Evolutionary conservation across 129 eudicot genomes (phyloP).

Genomic region (Glebionis coronaria): DNA sequence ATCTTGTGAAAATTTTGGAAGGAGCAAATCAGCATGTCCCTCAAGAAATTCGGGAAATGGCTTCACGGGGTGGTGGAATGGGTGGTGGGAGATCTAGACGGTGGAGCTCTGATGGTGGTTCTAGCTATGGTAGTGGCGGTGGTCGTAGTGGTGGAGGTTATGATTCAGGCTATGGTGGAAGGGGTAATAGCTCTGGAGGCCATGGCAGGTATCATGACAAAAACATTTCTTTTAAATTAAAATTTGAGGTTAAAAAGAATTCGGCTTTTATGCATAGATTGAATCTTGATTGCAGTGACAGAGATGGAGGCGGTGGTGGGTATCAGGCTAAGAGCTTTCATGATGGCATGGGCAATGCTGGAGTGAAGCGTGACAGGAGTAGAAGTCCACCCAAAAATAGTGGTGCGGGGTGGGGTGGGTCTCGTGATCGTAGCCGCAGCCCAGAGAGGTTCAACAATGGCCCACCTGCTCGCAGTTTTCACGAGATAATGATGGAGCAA

Average conservation of each 20-base stretch:
- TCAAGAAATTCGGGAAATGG: constrained; percentile 68
- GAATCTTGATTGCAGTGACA: constrained; percentile 31
- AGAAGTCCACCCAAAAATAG: constrained; percentile 43
- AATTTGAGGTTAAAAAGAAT: no score
- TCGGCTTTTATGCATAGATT: neutral
- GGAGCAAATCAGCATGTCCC: constrained; percentile 94
- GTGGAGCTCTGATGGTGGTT: constrained; percentile 80
- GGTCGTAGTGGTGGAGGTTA: constrained; percentile 51
- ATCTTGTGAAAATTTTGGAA: constrained; percentile 76
- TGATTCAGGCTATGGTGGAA: constrained; percentile 52
- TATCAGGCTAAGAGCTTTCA: constrained; percentile 54
- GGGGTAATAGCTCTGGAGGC: constrained; percentile 51
- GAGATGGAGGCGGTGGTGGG: constrained; percentile 36
- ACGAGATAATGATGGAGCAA: constrained; percentile 49
- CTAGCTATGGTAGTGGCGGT: constrained; percentile 42
- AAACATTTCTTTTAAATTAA: neutral
- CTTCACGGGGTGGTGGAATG: constrained; percentile 89
- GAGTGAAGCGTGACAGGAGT: neutral
- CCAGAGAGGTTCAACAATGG: constrained; percentile 43
- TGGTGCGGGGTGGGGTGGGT: constrained; percentile 46
- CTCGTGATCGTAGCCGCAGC: constrained; percentile 57
- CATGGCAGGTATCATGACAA: constrained; percentile 44
- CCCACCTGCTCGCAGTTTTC: constrained; percentile 50
- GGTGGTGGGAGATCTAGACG: constrained; percentile 53
- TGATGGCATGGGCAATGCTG: constrained; percentile 45